Evolutionary conservation across 1,284 basidiomycete genomes (phyloP), one percentile per base, ranked within the genome.

Genomic region (Rhodotorula glutinis): DNA sequence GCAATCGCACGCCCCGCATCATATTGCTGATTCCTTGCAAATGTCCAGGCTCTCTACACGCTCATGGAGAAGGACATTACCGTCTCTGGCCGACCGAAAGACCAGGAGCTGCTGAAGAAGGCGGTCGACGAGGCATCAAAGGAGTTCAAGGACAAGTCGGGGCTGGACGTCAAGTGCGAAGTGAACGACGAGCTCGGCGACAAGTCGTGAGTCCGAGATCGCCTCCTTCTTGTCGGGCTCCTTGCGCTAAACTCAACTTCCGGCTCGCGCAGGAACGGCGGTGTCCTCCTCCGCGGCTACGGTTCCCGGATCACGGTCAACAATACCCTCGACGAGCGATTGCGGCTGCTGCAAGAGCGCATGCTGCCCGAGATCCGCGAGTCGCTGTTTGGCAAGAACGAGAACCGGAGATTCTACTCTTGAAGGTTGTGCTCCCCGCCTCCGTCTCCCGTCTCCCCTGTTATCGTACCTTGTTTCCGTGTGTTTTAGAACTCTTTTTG

Each of bases 331-430:
- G 91, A 92, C 73, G 92, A 94, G 77, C 85, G 93, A 57, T 80
- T 97, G 76, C 84, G 87, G 74, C 80, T 96, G 71, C 81, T 96
- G 53, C 92, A 96, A 80, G 90, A 94, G 77, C 68, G 92, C 90
- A 94, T 94, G 92, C 82, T 95, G 52, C 92, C 92, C 2, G 91
- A 94, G 80, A 90, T 95, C 74, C 83, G 92, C 74, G 83, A 82
- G 73, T 88, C 91, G 75, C 82, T 95, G 53, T 95, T 93, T 75
- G 92, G 92, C 47, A 80, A 84, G 66, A 73, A 73, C 59, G 66
- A 71, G 69, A 73, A 73, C 66, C 66, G 71, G 43, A 47, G 63
- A 57, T 67, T 70, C 63, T 67, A 67, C 59, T 70, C 67, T 49
- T 69, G 52, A 63, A 21, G 21, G 8, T 16, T 21, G 30, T 8